Evolutionary conservation across 1,284 basidiomycete species (phyloP), one percentile per base, ranked within the genome.

Genomic region (Golubevia pallescens): DNA sequence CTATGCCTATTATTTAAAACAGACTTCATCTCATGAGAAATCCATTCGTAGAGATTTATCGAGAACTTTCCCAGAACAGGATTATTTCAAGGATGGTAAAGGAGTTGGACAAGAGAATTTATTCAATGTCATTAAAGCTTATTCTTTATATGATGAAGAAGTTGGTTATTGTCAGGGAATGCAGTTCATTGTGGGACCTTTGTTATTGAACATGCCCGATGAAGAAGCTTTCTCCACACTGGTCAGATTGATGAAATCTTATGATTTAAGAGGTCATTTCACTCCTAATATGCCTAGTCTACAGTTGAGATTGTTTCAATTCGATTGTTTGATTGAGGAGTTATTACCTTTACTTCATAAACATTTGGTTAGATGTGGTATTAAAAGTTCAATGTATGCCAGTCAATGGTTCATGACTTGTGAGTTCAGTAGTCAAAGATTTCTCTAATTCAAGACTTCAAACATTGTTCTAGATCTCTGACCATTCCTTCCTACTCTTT

Each of bases 261-360:
- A 99, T 85, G 95, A 96, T 83, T 88, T 99, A 1, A 91, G 96
- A 58, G 94, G 95, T 0, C 96, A 98, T 86, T 99, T 95, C 87
- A 89, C 97, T 14, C 95, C 96, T 4, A 95, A 99, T 78, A 99
- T 99, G 96, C 96, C 96, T 0, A 95, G 94, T 67, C 86, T 99
- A 2, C 97, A 98, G 84, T 87, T 96, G 55, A 92, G 96, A 16
- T 88, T 99, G 65, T 91, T 89, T 77, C 87, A 94, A 90, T 98
- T 98, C 86, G 97, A 99, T 84, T 92, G 96, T 19, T 87, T 98
- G 57, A 87, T 97, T 24, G 96, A 99, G 85, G 96, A 99, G 70
- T 85, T 95, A 3, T 87, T 97, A 1, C 96, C 96, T 2, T 91
- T 96, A 6, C 87, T 99, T 5, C 92, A 97, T 82, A 87, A 94